A percentile compares a stretch with the other conserved stretches of the same genome.
Conservation (phyloP, 108 stramenopile species). For the Cylindrotheca closterium region DNA sequence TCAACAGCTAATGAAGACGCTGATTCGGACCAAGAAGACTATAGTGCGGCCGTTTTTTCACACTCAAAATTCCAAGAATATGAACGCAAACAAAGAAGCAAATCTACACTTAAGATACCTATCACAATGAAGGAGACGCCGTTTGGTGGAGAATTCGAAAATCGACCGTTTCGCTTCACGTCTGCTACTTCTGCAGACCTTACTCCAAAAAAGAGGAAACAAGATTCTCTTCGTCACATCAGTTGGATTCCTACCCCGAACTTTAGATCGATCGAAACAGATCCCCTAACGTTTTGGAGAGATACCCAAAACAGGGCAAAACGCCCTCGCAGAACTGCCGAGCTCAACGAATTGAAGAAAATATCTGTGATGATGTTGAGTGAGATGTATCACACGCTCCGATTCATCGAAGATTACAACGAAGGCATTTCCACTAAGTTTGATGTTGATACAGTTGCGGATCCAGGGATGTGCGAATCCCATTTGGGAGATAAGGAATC, state of each 20-base stretch:
- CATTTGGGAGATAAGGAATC: not conserved
- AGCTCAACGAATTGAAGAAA: conserved; percentile 7
- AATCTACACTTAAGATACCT: not conserved
- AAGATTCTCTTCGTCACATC: not conserved
- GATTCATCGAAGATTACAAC: conserved; percentile 22
- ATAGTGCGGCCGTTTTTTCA: not conserved
- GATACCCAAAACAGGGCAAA: not conserved
- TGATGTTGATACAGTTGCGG: not conserved
- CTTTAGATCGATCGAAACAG: too few species aligned
- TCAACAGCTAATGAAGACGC: conserved; percentile 1
- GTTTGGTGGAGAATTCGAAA: conserved; percentile 6
- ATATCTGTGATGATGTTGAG: conserved; percentile 13
- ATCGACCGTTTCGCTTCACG: not conserved
- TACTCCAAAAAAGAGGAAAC: conserved; percentile 1
- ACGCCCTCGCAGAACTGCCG: conserved; percentile 10
- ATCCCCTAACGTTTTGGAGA: not conserved
- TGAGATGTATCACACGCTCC: conserved; percentile 13
- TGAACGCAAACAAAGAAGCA: not conserved
- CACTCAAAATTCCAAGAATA: conserved; percentile 4
- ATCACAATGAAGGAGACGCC: too few species aligned
- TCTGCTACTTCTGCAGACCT: too few species aligned
- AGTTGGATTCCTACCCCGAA: too few species aligned
- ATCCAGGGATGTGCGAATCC: not conserved
- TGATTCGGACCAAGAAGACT: conserved; percentile 10
- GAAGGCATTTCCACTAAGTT: not conserved